These are phyloP conservation scores for Acanthamoeba rhysodes DNA, from an alignment of 208 protist genomes.

Conservation along the genomic window DNA sequence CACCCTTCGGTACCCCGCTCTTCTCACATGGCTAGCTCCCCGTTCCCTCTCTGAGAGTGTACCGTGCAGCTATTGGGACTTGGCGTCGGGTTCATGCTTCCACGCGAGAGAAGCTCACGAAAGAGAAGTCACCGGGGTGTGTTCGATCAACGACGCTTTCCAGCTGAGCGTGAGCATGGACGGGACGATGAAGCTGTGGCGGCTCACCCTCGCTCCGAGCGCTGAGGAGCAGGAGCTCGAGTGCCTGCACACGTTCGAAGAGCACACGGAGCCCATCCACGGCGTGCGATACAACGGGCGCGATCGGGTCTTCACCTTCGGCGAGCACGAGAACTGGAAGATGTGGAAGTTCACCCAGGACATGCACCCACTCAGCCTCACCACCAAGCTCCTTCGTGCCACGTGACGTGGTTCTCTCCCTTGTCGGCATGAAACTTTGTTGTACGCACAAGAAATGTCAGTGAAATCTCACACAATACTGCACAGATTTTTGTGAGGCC, in stretches of 20 bases:
- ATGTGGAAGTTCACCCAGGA: constrained; percentile 70
- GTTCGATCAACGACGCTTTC: not conserved
- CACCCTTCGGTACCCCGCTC: not conserved
- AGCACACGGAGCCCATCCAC: constrained; percentile 46
- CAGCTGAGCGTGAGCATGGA: not conserved
- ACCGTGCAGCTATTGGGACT: not conserved
- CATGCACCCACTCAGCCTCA: constrained; percentile 36
- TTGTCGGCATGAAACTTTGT: no score
- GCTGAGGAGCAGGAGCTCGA: not conserved
- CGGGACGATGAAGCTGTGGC: constrained; percentile 42
- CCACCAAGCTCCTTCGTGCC: not conserved
- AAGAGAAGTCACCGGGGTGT: not conserved
- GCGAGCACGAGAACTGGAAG: constrained; percentile 26
- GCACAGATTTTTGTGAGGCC: no score
- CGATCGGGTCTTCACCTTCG: constrained; percentile 14
- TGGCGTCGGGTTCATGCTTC: not conserved
- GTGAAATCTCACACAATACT: not conserved
- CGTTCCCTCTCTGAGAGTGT: no score
- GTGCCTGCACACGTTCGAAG: constrained; percentile 14
- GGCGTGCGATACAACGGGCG: constrained; percentile 49
- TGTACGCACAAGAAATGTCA: not conserved
- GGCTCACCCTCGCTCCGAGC: not conserved
- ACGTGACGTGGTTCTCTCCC: no score
- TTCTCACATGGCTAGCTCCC: not conserved
- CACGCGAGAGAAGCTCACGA: not conserved